Evolutionary conservation across 306 rosid species (phyloP), one percentile per base, ranked within the genome.

Genomic region (Citrullus mucosospermus): DNA sequence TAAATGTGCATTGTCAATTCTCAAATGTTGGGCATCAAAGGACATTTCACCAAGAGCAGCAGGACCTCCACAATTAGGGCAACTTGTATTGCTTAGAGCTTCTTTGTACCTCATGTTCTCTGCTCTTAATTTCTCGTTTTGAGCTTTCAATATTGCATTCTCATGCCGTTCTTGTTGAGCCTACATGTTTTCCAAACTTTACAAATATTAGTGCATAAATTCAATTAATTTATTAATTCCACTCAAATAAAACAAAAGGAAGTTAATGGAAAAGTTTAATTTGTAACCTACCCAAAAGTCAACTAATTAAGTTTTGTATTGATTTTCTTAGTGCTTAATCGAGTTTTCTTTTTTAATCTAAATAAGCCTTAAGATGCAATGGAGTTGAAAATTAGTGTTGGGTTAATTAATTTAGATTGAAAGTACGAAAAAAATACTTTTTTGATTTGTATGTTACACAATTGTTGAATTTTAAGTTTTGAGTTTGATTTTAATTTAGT

Each of bases 1-100:
- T 57, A 93, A 28, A 4, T 93, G 87, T 70, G 93, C 94, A 75
- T 93, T 93, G 86, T 93, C 97, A 48, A 93, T 84, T 82, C 93
- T 85, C 44, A 93, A 80, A 76, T 92, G 97, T 16, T 92, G 96
- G 34, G 87, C 96, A 55, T 93, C 98, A 38, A 87, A 86, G 6
- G 98, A 93, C 93, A 93, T 93, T 80, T 90, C 93, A 11, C 94
- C 91, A 32, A 83, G 84, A 7, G 90, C 79, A 41, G 88, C 68
- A 0, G 88, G 89, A 22, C 91, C 90, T 81, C 89, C 93, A 58
- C 98, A 93, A 75, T 57, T 84, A 28, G 86, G 88, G 85, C 98
- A 93, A 20, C 78, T 38, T 8, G 91, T 81, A 22, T 78, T 85
- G 36, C 75, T 28, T 4, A 93, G 85, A 81, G 87, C 90, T 48